Conservation (phyloP, 352 stramenopile genomes). For the Phytophthora syringae region DNA sequence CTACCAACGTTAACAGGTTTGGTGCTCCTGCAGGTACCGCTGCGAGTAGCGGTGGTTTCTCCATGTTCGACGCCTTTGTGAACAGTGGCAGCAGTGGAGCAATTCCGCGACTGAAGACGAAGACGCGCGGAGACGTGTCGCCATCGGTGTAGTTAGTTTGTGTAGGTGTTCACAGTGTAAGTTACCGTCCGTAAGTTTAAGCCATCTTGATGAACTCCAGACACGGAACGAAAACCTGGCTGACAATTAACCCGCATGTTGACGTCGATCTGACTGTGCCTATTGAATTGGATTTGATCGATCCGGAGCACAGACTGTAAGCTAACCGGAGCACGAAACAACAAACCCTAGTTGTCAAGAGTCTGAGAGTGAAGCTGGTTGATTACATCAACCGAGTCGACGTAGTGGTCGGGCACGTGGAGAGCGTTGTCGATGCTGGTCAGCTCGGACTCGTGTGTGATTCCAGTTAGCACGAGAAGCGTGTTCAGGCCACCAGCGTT, state of each 20-base stretch:
- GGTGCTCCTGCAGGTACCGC: constrained; percentile 30
- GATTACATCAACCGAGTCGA: constrained; percentile 76
- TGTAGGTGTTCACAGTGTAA: constrained; percentile 35
- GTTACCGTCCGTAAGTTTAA: no score
- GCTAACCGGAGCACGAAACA: no score
- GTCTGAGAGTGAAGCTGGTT: constrained; percentile 67
- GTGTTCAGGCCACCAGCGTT: constrained; percentile 72
- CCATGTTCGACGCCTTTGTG: constrained; percentile 83
- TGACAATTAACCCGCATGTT: no score
- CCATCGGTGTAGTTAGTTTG: constrained; percentile 33
- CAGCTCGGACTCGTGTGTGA: constrained; percentile 70
- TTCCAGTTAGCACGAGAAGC: constrained; percentile 77
- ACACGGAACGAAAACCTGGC: no score
- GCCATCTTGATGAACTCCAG: no score
- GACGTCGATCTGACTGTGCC: constrained; percentile 12
- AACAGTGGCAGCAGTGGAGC: constrained; percentile 45
- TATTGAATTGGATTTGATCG: constrained; percentile 24
- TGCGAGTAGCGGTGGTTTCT: constrained; percentile 33
- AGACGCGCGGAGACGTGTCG: constrained; percentile 23
- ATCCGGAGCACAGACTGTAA: no score
- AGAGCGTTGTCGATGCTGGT: constrained; percentile 50
- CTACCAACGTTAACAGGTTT: constrained; percentile 45
- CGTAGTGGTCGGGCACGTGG: constrained; percentile 70
- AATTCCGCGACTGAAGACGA: constrained; percentile 64
- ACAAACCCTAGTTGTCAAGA: constrained; percentile 43